Conservation (phyloP, 768 basidiomycete species). For the Suillus spraguei region DNA sequence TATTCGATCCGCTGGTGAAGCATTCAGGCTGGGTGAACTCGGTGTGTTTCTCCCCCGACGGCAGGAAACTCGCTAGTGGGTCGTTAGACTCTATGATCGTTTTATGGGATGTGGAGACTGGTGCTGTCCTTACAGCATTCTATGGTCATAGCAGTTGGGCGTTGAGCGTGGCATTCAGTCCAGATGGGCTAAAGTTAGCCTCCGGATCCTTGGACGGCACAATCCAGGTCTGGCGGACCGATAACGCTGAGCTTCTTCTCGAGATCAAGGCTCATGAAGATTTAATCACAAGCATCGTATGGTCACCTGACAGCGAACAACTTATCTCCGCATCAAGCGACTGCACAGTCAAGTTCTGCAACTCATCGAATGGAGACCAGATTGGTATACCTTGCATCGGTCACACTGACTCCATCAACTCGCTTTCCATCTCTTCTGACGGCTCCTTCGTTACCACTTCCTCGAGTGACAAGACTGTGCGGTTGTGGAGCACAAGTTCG, state of each 20-base stretch:
- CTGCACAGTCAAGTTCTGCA: not conserved
- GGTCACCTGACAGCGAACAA: not conserved
- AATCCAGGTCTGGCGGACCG: not conserved
- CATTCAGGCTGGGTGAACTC: not conserved
- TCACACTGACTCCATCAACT: not conserved
- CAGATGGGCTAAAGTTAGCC: not conserved
- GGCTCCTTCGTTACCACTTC: not conserved
- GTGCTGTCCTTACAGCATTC: not conserved
- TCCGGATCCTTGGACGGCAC: not conserved
- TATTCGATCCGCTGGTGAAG: not conserved
- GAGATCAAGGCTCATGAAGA: not conserved
- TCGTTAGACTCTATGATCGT: not conserved
- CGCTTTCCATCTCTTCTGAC: not conserved
- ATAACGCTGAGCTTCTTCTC: not conserved
- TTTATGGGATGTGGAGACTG: not conserved
- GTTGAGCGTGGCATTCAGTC: not conserved
- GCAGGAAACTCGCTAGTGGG: not conserved
- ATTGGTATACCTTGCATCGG: not conserved
- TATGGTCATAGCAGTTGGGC: not conserved
- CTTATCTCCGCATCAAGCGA: slow-evolving; percentile 1
- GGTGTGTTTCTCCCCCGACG: not conserved
- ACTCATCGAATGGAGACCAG: not conserved
- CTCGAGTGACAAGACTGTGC: not conserved
- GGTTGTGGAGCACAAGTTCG: not conserved
- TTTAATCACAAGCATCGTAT: not conserved